Percentiles rank a stretch among this genome's conserved stretches.
Conservation (phyloP, 805 yeast genomes). For the Pichia deserticola region DNA sequence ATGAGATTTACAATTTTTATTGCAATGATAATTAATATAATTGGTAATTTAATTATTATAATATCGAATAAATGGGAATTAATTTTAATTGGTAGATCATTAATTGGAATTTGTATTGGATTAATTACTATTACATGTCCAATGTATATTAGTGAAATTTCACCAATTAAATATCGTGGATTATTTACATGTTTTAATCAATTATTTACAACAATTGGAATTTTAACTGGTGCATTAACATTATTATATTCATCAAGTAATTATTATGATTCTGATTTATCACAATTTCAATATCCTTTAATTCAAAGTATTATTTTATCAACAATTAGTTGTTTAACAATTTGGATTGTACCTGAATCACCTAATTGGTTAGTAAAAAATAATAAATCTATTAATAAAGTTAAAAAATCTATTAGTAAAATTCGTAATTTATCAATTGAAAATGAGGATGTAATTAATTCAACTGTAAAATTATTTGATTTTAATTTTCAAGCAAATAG, state of each 20-base stretch:
- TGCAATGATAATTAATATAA: conserved; percentile 16
- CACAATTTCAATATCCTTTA: conserved; percentile 21
- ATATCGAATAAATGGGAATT: conserved; percentile 18
- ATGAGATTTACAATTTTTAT: conserved; percentile 17
- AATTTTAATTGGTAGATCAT: conserved; percentile 23
- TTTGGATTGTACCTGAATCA: conserved; percentile 29
- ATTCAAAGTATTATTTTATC: conserved; percentile 12
- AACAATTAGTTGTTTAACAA: conserved; percentile 7
- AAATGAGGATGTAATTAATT: conserved; percentile 17
- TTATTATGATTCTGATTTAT: background rate
- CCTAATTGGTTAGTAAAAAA: conserved; percentile 24
- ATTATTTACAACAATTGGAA: conserved; percentile 29
- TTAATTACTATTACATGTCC: conserved; percentile 28
- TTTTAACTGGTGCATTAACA: conserved; percentile 24
- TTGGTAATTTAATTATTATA: conserved; percentile 17
- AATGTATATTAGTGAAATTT: conserved; percentile 30
- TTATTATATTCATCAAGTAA: conserved; percentile 15
- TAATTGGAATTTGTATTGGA: conserved; percentile 29
- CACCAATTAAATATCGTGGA: conserved; percentile 27
- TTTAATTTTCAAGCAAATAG: background rate
- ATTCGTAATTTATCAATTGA: conserved; percentile 14
- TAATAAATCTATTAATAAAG: conserved; percentile 5
- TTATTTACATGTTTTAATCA: conserved; percentile 27
- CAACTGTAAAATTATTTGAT: conserved; percentile 18
- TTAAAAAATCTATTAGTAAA: conserved; percentile 17